Base-by-base conservation (phyloP, 2,329 filamentous ascomycete species). In the Dothiorella sarmentorum region DNA sequence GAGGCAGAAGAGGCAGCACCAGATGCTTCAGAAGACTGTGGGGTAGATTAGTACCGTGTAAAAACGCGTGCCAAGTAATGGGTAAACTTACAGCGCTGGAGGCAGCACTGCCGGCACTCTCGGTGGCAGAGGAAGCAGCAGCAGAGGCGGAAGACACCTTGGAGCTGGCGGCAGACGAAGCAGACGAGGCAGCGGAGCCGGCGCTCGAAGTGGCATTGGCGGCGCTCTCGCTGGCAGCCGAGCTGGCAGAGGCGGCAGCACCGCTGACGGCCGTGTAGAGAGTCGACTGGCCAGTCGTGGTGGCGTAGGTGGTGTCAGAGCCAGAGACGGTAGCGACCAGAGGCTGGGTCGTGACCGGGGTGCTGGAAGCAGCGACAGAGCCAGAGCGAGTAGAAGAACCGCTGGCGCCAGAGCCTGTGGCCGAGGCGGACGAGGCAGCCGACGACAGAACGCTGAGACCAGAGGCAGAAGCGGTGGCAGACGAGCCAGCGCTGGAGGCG, bases 391-490 rank as follows among this genome's bases (percentile, higher is more conserved):
- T 49, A 24, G 17, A 20, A 38, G 37, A 40, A 22, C 31, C 58
- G 22, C 27, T 20, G 11, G 17, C 26, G 7, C 27, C 42, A n/a
- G 47, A 37, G n/a, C 60, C 35, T 60, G 45, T n/a, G 51, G 38
- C 51, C 15, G 49, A 31, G 26, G 49, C 26, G 4, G 17, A 13
- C 4, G 40, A 13, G 31, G 56, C 45, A 58, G 67, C 66, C 44
- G 51, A 68, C 47, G 63, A 64, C 60, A 68, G 53, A 60, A 68
- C 58, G 47, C 60, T 57, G n/a, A 65, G 45, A 51, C 65, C 68
- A 53, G 58, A 58, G 20, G 62, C 64, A 15, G 42, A 45, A 20
- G 26, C 11, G 7, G 62, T 62, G 56, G 63, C 58, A 51, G 62
- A 52, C 29, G 60, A 49, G 47, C 49, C 60, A 29, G 58, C 44